A percentile compares a stretch with the other conserved stretches of the same genome.
Evolutionary conservation across 805 yeast genomes (phyloP).

Genomic region (Yarrowia sp.): DNA sequence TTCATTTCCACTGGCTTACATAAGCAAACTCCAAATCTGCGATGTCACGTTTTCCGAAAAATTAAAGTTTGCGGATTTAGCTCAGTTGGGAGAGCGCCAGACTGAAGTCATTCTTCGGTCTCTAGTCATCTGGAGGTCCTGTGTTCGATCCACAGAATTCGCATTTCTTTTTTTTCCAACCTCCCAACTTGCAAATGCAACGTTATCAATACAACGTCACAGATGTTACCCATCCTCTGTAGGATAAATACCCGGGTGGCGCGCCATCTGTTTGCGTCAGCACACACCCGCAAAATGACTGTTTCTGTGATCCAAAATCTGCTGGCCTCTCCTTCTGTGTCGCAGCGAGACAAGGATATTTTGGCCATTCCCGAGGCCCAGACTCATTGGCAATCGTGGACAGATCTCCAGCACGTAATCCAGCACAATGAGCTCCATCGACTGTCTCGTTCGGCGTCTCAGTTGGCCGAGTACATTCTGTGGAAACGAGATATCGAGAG

Average conservation of each 20-base stretch:
- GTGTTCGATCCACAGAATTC: slow-evolving; percentile 70
- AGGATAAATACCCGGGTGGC: neutral
- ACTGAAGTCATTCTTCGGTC: slow-evolving; percentile 33
- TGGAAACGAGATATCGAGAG: slow-evolving; percentile 12
- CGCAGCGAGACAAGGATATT: neutral
- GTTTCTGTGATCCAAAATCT: neutral
- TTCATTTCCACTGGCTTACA: neutral
- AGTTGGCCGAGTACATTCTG: slow-evolving; percentile 1
- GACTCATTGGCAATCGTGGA: neutral
- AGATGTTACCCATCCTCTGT: neutral
- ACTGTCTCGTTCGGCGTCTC: slow-evolving; percentile 3
- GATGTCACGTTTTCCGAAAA: too few species aligned
- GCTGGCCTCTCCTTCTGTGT: neutral
- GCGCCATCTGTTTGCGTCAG: neutral
- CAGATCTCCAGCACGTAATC: neutral
- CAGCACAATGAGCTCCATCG: slow-evolving; percentile 4
- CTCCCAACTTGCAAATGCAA: neutral
- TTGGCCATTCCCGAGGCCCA: slow-evolving; percentile 5
- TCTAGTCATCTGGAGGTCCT: slow-evolving; percentile 66
- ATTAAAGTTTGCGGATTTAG: slow-evolving; percentile 30
- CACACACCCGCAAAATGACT: neutral
- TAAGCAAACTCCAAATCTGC: too few species aligned
- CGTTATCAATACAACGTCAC: neutral
- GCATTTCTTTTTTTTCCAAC: slow-evolving; percentile 28
- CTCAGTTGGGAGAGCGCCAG: slow-evolving; percentile 44